Conservation (phyloP, 176 grass and related monocot genomes). For the Carex cristatella region DNA sequence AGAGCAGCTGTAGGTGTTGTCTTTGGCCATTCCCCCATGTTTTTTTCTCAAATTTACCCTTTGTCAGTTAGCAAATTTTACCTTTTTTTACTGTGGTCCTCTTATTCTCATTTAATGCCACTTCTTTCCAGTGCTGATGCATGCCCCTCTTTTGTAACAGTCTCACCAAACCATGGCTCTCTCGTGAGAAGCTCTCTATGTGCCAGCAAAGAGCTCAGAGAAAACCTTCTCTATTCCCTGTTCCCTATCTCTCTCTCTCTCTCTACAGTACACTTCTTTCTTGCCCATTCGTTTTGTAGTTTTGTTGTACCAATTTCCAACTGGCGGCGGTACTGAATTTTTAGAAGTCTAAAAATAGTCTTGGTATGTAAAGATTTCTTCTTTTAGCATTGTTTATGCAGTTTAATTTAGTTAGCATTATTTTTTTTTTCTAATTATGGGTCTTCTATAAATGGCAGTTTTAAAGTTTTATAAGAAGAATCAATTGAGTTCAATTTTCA, state of each 20-base stretch:
- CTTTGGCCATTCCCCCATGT: not conserved
- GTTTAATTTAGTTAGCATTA: not conserved
- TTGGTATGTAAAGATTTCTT: conserved; percentile 8
- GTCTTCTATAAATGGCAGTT: conserved; percentile 31
- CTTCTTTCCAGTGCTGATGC: not conserved
- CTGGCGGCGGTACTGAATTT: not conserved
- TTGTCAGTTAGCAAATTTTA: conserved; percentile 3
- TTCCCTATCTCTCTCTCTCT: not conserved
- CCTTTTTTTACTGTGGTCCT: conserved; percentile 20
- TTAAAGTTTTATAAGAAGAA: not conserved
- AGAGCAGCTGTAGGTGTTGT: not conserved
- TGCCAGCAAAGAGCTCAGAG: conserved; percentile 8
- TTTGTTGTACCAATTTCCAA: not conserved
- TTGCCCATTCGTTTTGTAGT: not conserved
- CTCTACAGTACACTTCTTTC: not conserved
- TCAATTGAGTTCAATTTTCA: conserved; percentile 22
- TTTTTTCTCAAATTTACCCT: not conserved
- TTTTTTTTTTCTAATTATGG: not conserved
- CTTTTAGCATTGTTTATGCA: not conserved
- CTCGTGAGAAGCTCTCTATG: conserved; percentile 21
- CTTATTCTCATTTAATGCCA: conserved; percentile 17
- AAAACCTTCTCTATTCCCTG: conserved; percentile 10
- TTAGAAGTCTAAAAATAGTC: not conserved
- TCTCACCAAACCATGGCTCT: conserved; percentile 28
- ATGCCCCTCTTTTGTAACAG: conserved; percentile 10